Conservation (phyloP, 2,329 filamentous ascomycete genomes). For the Fusarium foetens region DNA sequence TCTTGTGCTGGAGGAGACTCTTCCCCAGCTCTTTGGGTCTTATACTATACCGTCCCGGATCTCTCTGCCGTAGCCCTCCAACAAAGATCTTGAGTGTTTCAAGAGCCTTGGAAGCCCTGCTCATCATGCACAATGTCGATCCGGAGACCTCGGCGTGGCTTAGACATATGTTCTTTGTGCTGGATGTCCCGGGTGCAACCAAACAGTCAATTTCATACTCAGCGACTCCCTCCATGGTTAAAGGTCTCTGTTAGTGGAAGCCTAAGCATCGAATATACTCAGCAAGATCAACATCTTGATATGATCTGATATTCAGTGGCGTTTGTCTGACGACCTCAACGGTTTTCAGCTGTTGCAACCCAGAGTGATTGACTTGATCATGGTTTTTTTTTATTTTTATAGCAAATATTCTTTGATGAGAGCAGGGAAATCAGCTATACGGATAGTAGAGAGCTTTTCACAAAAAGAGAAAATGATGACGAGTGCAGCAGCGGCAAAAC, state of each 20-base stretch:
- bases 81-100: not conserved
- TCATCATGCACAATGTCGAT: not conserved
- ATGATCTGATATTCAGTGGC: not conserved
- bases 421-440: not conserved
- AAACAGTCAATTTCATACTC: not conserved
- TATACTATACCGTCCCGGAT: not conserved
- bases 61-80: not conserved
- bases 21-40: not conserved
- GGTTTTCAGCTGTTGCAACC: not conserved
- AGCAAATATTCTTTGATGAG: not conserved
- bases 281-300: not conserved
- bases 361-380: not conserved
- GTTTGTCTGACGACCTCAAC: not conserved
- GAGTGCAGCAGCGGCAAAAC: not conserved
- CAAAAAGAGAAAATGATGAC: slow-evolving; percentile 20
- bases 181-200: not conserved
- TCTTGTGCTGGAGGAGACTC: not conserved
- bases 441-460: not conserved
- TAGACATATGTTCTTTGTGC: not conserved
- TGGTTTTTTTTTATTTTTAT: slow-evolving; percentile 23
- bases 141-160: not conserved
- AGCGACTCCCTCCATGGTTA: not conserved
- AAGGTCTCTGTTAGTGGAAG: not conserved
- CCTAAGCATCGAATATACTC: not conserved
- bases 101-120: not conserved